Base-by-base conservation (phyloP, 2,329 filamentous ascomycete species). In the Fusarium solani-melongenae region DNA sequence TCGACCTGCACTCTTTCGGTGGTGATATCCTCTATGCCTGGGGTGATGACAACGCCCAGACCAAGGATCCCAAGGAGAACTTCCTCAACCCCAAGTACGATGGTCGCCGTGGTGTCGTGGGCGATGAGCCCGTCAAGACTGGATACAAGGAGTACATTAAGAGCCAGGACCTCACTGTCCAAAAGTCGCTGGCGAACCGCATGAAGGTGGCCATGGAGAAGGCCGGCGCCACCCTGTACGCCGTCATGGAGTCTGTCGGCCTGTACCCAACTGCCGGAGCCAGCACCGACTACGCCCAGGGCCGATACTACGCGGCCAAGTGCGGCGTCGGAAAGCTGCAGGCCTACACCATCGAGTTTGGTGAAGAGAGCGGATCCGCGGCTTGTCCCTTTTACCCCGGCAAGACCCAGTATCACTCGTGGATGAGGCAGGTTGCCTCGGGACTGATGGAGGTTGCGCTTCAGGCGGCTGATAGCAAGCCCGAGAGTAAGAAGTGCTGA, bases 1-100 rank as follows among this genome's bases (percentile, higher is more conserved):
- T 90, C 67, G 89, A 91, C 71, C 82, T 91, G 51, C 89, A 91
- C 82, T 89, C 88, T 1, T 87, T 83, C 31, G 82, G 84, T 0
- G 87, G 86, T 3, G 69, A 85, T 34, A 81, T 91, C 20, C 79
- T 91, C 15, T 90, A 90, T 79, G 84, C 82, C 63, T 91, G 88
- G 88, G 88, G 89, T 24, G 86, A 88, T 70, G 88, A 90, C 71
- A 83, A 86, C 55, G 81, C 86, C 65, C 88, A 90, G 79, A 81
- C 80, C 60, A 82, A 78, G 1, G 82, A 84, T 53, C 76, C 84
- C 0, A 72, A 72, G 57, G 86, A 88, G 83, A 90, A 85, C 80
- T 89, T 90, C 79, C 76, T 82, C 29, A 90, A 90, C 82, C 62
- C 80, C 3, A 79, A 84, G 5, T 91, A 86, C 67, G 85, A 90